phyloP scores from a whole-genome alignment of 2,329 filamentous ascomycete genomes.

The Penicillium sp. region DNA sequence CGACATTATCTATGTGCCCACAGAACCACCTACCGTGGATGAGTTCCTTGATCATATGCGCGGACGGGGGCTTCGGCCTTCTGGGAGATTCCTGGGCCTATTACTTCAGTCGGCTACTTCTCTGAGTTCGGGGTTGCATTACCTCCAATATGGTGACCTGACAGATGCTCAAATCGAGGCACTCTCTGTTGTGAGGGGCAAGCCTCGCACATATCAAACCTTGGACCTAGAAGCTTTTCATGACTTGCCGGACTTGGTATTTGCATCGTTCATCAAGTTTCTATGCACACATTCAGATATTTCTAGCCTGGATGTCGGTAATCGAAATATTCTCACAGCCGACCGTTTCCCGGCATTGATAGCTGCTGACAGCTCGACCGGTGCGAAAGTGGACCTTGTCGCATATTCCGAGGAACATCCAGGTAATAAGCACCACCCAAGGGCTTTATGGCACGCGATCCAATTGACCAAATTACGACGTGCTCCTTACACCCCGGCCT shows the following conservation, averaged over 20 bases:
- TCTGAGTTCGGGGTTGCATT: constrained; percentile 43
- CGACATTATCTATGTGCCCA: constrained; percentile 57
- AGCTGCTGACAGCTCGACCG: background rate
- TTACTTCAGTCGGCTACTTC: constrained; percentile 48
- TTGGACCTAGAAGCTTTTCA: constrained; percentile 23
- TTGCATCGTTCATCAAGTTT: constrained; percentile 47
- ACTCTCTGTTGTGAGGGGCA: constrained; percentile 28
- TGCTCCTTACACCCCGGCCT: constrained; percentile 33
- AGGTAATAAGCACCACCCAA: constrained; percentile 23
- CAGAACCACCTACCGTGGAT: constrained; percentile 52
- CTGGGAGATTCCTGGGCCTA: constrained; percentile 46
- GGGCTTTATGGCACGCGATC: constrained; percentile 38
- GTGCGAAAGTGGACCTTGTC: constrained; percentile 19
- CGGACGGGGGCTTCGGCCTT: constrained; percentile 44
- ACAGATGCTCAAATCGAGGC: constrained; percentile 31
- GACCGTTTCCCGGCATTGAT: constrained; percentile 27
- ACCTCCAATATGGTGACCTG: constrained; percentile 41
- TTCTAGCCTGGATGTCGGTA: constrained; percentile 8
- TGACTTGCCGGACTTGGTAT: constrained; percentile 35
- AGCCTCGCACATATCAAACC: constrained; percentile 12
- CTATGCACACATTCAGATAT: constrained; percentile 36
- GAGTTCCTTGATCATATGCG: constrained; percentile 53
- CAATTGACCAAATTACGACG: constrained; percentile 32
- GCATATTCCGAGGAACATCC: constrained; percentile 14
- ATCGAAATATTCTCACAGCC: constrained; percentile 17